These are phyloP conservation scores for Durotheca rogersii DNA, from an alignment of 495 filamentous ascomycete genomes.

Conservation along the genomic window DNA sequence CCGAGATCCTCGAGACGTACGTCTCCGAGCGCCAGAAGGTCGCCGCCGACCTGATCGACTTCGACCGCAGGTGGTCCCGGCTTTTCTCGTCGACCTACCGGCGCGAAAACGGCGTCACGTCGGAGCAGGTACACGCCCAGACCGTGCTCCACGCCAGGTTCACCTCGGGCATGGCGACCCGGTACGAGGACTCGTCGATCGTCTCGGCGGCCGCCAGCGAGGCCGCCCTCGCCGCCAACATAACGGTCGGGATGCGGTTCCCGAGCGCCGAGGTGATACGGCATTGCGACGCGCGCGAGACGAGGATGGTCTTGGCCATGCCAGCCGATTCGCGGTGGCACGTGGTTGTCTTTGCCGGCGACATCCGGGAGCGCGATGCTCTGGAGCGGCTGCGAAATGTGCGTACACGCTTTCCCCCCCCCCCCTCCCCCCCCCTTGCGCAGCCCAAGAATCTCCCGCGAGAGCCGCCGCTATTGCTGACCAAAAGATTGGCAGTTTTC, in stretches of 20 bases:
- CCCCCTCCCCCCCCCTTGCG: too few relatives aligned
- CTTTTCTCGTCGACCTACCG: conserved; percentile 54
- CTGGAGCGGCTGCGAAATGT: conserved; percentile 46
- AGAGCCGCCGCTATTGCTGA: too few relatives aligned
- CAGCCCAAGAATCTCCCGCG: too few relatives aligned
- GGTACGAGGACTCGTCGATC: conserved; percentile 55
- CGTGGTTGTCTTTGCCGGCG: conserved; percentile 59
- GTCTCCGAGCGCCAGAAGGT: conserved; percentile 66
- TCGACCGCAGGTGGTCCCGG: conserved; percentile 66
- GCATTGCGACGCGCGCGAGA: conserved; percentile 56
- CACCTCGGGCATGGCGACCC: conserved; percentile 63
- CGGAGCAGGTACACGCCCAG: conserved; percentile 54
- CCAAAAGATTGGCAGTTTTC: conserved; percentile 30
- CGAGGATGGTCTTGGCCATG: conserved; percentile 56
- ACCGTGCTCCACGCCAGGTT: conserved; percentile 63
- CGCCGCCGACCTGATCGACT: conserved; percentile 71
- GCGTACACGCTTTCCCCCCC: conserved; percentile 23
- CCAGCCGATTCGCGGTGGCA: conserved; percentile 60
- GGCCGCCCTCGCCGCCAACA: conserved; percentile 39
- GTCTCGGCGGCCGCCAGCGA: conserved; percentile 36
- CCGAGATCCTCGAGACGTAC: conserved; percentile 65
- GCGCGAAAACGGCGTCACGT: conserved; percentile 36
- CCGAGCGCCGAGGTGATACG: conserved; percentile 57
- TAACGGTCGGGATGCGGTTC: conserved; percentile 60
- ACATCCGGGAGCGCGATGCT: conserved; percentile 40